Conservation (phyloP, 345 rosid genomes). For the Dipteronia sinensis region DNA sequence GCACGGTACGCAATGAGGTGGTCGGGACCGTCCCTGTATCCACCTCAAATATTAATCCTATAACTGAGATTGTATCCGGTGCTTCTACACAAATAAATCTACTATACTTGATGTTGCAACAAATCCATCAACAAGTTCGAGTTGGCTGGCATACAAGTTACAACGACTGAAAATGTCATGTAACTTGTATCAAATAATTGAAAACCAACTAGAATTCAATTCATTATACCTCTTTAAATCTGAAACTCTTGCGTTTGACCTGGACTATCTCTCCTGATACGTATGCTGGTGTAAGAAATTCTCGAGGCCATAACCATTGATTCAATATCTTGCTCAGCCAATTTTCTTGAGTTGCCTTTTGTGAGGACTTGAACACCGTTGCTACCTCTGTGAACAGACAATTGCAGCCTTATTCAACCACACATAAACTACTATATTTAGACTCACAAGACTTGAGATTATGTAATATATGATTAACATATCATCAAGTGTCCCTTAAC, state of each 20-base stretch:
- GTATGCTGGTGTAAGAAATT: slow-evolving; percentile 69
- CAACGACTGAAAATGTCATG: too few relatives aligned
- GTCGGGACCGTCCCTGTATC: too few relatives aligned
- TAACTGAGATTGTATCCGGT: too few relatives aligned
- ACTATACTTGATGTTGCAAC: too few relatives aligned
- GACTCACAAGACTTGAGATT: too few relatives aligned
- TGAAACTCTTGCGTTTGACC: slow-evolving; percentile 72
- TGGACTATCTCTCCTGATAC: slow-evolving; percentile 52
- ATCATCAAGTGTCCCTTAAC: neutral
- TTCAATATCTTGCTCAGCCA: slow-evolving; percentile 76
- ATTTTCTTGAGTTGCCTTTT: slow-evolving; percentile 53
- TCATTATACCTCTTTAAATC: slow-evolving; percentile 53
- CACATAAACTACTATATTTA: neutral
- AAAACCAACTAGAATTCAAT: neutral
- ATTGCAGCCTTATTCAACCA: slow-evolving; percentile 73
- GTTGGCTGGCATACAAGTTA: too few relatives aligned
- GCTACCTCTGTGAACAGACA: slow-evolving; percentile 64
- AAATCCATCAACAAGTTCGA: too few relatives aligned
- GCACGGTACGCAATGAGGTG: too few relatives aligned
- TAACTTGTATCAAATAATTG: too few relatives aligned
- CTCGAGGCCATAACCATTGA: slow-evolving; percentile 41
- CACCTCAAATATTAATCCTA: too few relatives aligned
- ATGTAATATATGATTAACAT: neutral
- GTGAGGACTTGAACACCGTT: slow-evolving; percentile 53
- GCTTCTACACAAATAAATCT: too few relatives aligned